Base-by-base conservation (phyloP, 129 eudicot genomes). In the Escallonia rubra region DNA sequence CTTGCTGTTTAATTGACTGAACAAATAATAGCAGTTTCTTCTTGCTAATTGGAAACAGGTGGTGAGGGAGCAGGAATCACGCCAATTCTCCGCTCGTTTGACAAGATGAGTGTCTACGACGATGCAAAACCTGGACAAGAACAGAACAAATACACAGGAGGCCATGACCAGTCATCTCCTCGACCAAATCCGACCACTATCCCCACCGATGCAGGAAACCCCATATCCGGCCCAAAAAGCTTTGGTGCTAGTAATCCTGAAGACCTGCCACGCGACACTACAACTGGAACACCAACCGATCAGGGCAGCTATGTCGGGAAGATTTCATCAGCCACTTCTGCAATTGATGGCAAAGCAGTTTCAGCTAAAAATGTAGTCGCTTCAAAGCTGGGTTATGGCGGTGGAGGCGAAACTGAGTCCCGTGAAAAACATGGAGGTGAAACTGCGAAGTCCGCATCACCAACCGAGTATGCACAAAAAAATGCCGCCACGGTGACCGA, bases 401-500 rank as follows among this genome's bases (percentile, higher is more conserved):
- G 57, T 9, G 39, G 57, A 15, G 65, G 64, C 1, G 63, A 65
- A 60, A 43, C 58, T 2, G 61, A 39, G n/a, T 41, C 68, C 5
- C 48, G 53, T 38, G 78, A 63, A 43, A 13, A n/a, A 12, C 72
- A 38, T 1, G 56, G 40, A 41, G 69, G 38, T 1, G 51, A 44
- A 41, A 52, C 70, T 41, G 52, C 43, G 4, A 64, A 73, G 38
- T 3, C 85, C 0, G 78, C 64, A 8, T 13, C 84, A 2, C 51
- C 82, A 11, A 54, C 86, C 0, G 94, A 80, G 3, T 82, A 78
- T 58, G 86, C 82, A 2, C 83, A 86, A 3, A 79, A 60, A 74
- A 70, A 69, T 8, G 79, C 82, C 0, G 80, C 69, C 42, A 74
- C 71, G 6, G 84, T 79, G 63, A 65, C 83, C 0, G 86, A 60